A percentile compares a stretch with the other conserved stretches of the same genome.
Evolutionary conservation across 106 monocot species (phyloP).

Genomic region (Narthecium ossifragum): DNA sequence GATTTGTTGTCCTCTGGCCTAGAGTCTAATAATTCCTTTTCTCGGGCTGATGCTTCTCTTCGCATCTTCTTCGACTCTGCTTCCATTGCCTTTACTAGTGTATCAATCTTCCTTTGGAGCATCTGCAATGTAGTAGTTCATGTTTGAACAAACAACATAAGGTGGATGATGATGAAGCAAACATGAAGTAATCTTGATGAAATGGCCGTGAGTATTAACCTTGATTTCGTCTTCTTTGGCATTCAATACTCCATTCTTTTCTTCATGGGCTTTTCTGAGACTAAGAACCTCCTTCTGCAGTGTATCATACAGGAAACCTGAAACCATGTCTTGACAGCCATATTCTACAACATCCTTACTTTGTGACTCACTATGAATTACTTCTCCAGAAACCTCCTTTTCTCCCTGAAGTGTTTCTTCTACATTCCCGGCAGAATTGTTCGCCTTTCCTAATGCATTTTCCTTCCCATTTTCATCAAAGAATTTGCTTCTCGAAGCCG

Average conservation of each 20-base stretch:
- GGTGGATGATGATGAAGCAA: too few species aligned
- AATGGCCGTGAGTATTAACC: conserved; percentile 15
- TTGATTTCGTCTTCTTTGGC: conserved; percentile 37
- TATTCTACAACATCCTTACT: conserved; percentile 4
- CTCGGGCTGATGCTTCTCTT: conserved; percentile 20
- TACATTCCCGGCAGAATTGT: not conserved
- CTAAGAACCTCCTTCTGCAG: conserved; percentile 38
- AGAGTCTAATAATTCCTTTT: conserved; percentile 15
- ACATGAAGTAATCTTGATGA: too few species aligned
- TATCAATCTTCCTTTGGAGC: conserved; percentile 26
- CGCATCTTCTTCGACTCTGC: conserved; percentile 30
- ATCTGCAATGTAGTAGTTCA: too few species aligned
- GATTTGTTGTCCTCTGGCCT: conserved; percentile 19
- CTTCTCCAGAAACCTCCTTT: conserved; percentile 7
- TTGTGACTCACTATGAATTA: conserved; percentile 1
- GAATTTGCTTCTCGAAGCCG: conserved; percentile 24
- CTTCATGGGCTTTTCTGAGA: conserved; percentile 28
- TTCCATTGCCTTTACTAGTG: conserved; percentile 25
- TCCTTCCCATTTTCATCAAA: conserved; percentile 33
- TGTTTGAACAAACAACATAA: too few species aligned
- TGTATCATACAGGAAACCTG: conserved; percentile 44
- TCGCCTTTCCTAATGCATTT: conserved; percentile 12
- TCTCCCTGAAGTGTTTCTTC: conserved; percentile 1
- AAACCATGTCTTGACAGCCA: conserved; percentile 29
- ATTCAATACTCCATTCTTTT: conserved; percentile 23